Conservation (phyloP, 208 protist genomes). For the Crithidia brevicula region DNA sequence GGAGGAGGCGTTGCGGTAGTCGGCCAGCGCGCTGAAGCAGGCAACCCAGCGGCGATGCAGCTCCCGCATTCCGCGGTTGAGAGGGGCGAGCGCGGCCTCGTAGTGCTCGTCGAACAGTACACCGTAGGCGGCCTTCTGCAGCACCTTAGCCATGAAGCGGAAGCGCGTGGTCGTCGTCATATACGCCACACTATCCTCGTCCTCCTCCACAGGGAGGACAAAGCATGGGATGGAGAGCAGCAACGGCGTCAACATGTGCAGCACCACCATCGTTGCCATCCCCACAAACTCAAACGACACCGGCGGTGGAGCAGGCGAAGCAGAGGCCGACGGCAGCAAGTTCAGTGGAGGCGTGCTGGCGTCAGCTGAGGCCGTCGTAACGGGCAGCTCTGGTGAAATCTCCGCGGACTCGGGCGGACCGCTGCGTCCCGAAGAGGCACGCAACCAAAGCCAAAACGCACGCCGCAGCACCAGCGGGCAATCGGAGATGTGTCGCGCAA, state of each 20-base stretch:
- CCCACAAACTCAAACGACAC: constrained; percentile 37
- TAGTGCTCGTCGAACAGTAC: constrained; percentile 34
- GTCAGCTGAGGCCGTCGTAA: not conserved
- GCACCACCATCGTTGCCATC: constrained; percentile 42
- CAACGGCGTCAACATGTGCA: constrained; percentile 39
- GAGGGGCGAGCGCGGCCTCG: constrained; percentile 22
- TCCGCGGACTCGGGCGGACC: constrained; percentile 21
- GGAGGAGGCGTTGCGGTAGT: constrained; percentile 24
- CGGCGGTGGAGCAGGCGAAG: not conserved
- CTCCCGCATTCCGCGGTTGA: constrained; percentile 34
- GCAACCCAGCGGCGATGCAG: constrained; percentile 44
- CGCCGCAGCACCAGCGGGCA: constrained; percentile 34
- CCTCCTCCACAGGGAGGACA: constrained; percentile 35
- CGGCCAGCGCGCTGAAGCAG: constrained; percentile 37
- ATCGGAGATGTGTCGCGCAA: constrained; percentile 27
- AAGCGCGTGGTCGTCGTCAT: constrained; percentile 27
- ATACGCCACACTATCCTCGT: constrained; percentile 26
- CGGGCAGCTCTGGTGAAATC: constrained; percentile 7
- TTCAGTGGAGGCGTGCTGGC: constrained; percentile 1
- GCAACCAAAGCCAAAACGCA: constrained; percentile 37
- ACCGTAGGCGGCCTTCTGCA: constrained; percentile 48
- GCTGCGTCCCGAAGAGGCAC: constrained; percentile 29
- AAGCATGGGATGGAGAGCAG: constrained; percentile 37
- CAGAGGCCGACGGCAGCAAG: not conserved
- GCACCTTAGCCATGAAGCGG: constrained; percentile 38